Base-by-base conservation (phyloP, 345 rosid species). In the Erodium maritimum region DNA sequence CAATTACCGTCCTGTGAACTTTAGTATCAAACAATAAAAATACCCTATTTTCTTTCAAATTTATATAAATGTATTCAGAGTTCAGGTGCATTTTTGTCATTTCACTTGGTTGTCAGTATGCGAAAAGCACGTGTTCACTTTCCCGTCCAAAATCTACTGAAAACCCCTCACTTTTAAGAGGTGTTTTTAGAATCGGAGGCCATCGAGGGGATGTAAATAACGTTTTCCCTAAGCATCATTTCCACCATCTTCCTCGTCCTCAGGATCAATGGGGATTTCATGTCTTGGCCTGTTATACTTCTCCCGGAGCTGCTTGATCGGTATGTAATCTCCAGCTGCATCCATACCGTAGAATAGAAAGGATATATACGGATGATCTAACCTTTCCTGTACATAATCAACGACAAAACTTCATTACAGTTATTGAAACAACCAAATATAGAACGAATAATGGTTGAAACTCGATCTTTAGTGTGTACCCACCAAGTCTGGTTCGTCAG, bases 241-340 rank as follows among this genome's bases (percentile, higher is more conserved):
- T 18, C 18, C 58, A 24, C 69, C 69, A 56, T 56, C 58, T 18
- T 81, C 78, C 11, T 80, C 85, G 9, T 80, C 87, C 57, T 78
- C 67, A 50, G 83, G 83, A 67, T 88, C 79, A 14, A 64, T 61
- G 16, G 90, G 87, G 56, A 79, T 73, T 75, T 88, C 96, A 67
- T 86, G 83, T 24, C 93, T 79, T 19, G 93, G 86, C 71, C 69
- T 79, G 64, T 79, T 84, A 67, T 81, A 83, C 67, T 81, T 88
- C 56, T 91, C 98, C 2, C 93, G 90, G 20, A 88, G 81, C 67
- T 91, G 98, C 78, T 84, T 84, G 74, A 86, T 78, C 4, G 96
- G 95, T 71, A 91, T 86, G 80, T 84, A 91, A 72, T 91, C 98
- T 65, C 94, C 96, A 17, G 89, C 87, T 18, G 79, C 56, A 70